Base-by-base conservation (phyloP, 2,329 filamentous ascomycete species). In the Sclerotinia borealis region DNA sequence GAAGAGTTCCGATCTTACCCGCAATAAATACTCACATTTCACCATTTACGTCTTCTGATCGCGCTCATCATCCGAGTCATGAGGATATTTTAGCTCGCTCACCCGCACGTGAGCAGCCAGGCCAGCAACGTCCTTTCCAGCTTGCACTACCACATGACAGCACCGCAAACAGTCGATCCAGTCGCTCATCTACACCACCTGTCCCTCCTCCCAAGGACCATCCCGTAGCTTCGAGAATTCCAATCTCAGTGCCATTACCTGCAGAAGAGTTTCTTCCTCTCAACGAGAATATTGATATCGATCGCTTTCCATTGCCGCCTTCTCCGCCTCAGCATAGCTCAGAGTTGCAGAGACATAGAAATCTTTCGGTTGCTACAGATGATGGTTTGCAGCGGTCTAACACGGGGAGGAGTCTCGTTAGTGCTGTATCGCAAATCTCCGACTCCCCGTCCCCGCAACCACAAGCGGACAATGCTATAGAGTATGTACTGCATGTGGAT, bases 321-420 rank as follows among this genome's bases (percentile, higher is more conserved):
- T 50, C 43, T 3, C 47, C 58, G 13, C 48, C 43, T 56, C 59
- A 31, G 13, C 29, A 36, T 25, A 34, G 9, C 9, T 31, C 41
- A 4, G 29, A 45, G 4, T 56, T 50, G 54, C 25, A 47, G 5
- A 22, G 37, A 37, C 27, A 25, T 37, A 11, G n/a, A 37, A 47
- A 62, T 39, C 25, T 56, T 8, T 36, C 54, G 1, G 31, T 25
- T 7, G 29, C n/a, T 22, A 31, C 11, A 13, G 22, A 62, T 56
- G 17, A 48, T 6, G 50, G 37, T 7, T 49, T 56, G 15, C 50
- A 47, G 29, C 34, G 55, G 25, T 41, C 27, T 29, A 31, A 25
- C 22, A 48, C 43, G 36, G 82, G 84, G 73, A 84, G 84, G 75
- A 84, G 85, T 29, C 75, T 78, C 11, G 73, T 75, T 69, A 72